Evolutionary conservation across 495 filamentous ascomycete genomes (phyloP).

Genomic region (Neurospora sp.): DNA sequence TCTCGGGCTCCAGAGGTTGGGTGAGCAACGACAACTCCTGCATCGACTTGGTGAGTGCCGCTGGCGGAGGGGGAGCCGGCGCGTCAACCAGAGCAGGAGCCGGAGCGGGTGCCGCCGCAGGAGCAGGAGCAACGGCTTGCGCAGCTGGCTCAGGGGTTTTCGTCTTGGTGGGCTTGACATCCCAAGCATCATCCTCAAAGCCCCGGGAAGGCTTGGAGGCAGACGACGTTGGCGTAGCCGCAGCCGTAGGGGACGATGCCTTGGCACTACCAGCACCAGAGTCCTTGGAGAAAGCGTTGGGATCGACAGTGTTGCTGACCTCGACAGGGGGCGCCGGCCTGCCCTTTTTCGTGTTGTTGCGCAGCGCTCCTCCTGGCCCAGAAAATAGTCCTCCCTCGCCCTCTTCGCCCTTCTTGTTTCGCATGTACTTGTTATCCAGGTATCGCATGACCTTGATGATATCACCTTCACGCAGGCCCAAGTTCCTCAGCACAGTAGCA

Average conservation of each 20-base stretch:
- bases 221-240: conserved; percentile 26
- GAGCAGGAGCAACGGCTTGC: conserved; percentile 25
- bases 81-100: conserved; percentile 26
- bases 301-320: conserved; percentile 75
- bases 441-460: conserved; percentile 89
- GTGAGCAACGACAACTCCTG: conserved; percentile 70
- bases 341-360: conserved; percentile 93
- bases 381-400: conserved; percentile 72
- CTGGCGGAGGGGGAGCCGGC: conserved; percentile 15
- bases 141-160: conserved; percentile 25
- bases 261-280: conserved; percentile 21
- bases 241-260: conserved; percentile 35
- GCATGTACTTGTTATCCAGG: conserved; percentile 70
- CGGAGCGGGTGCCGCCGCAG: conserved; percentile 25
- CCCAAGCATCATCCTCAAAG: conserved; percentile 98
- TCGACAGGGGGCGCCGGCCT: conserved; percentile 76
- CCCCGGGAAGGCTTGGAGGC: conserved; percentile 48
- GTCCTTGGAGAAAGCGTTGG: conserved; percentile 62
- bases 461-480: conserved; percentile 91
- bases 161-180: conserved; percentile 82
- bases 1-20: conserved; percentile 65
- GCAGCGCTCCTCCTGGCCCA: conserved; percentile 75
- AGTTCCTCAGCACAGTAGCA: conserved; percentile 64
- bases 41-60: conserved; percentile 57
- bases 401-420: conserved; percentile 59